Evolutionary conservation across 306 rosid genomes (phyloP).

Genomic region (Castanopsis chinensis): DNA sequence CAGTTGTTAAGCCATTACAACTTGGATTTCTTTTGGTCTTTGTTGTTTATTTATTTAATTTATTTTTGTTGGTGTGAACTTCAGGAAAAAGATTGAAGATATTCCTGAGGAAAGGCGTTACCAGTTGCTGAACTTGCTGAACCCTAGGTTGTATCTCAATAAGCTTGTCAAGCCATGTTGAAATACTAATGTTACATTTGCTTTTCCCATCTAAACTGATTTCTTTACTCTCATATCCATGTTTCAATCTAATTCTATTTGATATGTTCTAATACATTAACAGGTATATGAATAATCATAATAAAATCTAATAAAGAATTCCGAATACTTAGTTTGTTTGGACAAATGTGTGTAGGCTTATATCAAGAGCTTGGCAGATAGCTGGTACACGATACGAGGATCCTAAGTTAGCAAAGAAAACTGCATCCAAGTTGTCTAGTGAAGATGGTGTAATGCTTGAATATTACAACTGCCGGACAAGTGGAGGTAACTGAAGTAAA

Average conservation of each 20-base stretch:
- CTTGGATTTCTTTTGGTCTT: too few species aligned
- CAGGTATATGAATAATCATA: background rate
- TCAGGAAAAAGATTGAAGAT: conserved; percentile 86
- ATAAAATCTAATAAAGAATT: background rate
- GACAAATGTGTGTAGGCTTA: conserved; percentile 51
- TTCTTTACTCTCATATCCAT: background rate
- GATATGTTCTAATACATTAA: background rate
- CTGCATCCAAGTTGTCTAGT: conserved; percentile 39
- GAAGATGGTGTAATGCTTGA: conserved; percentile 46
- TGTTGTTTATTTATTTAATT: background rate
- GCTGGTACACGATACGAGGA: conserved; percentile 77
- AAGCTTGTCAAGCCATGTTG: background rate
- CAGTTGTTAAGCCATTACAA: conserved; percentile 6
- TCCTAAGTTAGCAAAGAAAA: conserved; percentile 62
- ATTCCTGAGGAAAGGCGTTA: conserved; percentile 80
- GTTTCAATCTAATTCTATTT: background rate
- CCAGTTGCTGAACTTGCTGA: conserved; percentile 56
- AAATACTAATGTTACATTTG: background rate
- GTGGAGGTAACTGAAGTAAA: conserved; percentile 54
- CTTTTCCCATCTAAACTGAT: background rate
- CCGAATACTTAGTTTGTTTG: conserved; percentile 24
- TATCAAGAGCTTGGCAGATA: conserved; percentile 83
- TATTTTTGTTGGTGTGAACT: conserved; percentile 7
- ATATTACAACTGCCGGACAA: conserved; percentile 61
- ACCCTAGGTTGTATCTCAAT: conserved; percentile 53